Evolutionary conservation across 208 protist species (phyloP).

Genomic region (Blechomonas ayalai): DNA sequence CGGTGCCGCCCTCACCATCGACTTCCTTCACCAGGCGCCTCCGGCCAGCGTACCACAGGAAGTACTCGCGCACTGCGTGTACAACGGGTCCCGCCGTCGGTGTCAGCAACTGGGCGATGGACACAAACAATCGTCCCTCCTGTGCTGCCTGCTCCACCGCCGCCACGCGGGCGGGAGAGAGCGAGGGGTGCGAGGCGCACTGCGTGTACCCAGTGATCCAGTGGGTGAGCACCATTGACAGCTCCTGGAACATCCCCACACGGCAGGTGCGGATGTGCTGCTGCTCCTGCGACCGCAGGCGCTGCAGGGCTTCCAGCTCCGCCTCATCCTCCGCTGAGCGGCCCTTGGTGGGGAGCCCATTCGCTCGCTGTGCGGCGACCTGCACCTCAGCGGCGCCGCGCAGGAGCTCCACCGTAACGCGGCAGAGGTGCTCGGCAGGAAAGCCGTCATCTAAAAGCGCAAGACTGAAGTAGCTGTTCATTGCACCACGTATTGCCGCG

Average conservation of each 20-base stretch:
- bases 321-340: conserved; percentile 6
- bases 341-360: conserved; percentile 2
- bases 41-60: conserved; percentile 64
- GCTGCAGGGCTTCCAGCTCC: conserved; percentile 25
- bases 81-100: conserved; percentile 52
- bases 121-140: conserved; percentile 47
- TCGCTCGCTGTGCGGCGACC: conserved; percentile 9
- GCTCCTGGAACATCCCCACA: conserved; percentile 82
- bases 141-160: conserved; percentile 34
- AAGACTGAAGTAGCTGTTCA: conserved; percentile 74
- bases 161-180: conserved; percentile 9
- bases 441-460: conserved; percentile 24
- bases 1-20: not conserved
- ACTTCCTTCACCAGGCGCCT: not conserved
- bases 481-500: conserved; percentile 56
- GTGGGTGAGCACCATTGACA: conserved; percentile 50
- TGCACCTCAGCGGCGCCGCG: conserved; percentile 41
- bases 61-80: conserved; percentile 62
- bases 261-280: conserved; percentile 77
- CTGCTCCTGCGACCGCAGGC: conserved; percentile 69
- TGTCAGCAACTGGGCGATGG: conserved; percentile 56
- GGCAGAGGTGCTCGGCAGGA: conserved; percentile 17
- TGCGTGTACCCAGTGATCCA: conserved; percentile 28
- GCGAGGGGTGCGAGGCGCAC: not conserved
- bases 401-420: conserved; percentile 46